Conservation (phyloP, 352 stramenopile species). For the Phytophthora megakarya region DNA sequence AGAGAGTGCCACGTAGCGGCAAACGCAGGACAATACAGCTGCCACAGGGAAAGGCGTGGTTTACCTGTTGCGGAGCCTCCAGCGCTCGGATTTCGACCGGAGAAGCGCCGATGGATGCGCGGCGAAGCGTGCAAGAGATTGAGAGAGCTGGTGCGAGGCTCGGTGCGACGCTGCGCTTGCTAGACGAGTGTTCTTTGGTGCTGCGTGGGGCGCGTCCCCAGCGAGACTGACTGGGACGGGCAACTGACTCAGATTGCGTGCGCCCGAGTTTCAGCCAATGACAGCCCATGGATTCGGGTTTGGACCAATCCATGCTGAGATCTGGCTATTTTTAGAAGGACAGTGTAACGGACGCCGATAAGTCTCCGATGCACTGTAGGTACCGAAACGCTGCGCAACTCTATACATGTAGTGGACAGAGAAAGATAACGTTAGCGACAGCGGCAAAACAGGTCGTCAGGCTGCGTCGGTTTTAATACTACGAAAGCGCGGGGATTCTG, state of each 20-base stretch:
- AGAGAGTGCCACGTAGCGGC: constrained; percentile 11
- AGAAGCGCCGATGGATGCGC: background rate
- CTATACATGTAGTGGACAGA: constrained; percentile 1
- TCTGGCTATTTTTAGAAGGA: constrained; percentile 21
- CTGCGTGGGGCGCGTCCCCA: constrained; percentile 18
- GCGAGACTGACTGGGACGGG: constrained; percentile 33
- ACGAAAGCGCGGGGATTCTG: no score
- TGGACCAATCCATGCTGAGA: constrained; percentile 10
- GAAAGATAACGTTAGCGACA: background rate
- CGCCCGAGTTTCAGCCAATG: constrained; percentile 17
- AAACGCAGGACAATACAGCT: constrained; percentile 31
- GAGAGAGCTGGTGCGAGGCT: background rate
- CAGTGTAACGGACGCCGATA: constrained; percentile 27
- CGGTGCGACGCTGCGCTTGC: background rate
- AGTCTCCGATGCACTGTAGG: constrained; percentile 7
- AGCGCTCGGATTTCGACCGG: constrained; percentile 11
- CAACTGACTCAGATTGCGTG: constrained; percentile 38
- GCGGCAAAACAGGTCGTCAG: background rate
- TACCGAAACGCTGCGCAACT: background rate
- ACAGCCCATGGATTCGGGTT: background rate
- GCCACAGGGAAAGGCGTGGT: constrained; percentile 28
- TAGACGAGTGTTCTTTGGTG: constrained; percentile 30
- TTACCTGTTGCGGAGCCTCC: constrained; percentile 5
- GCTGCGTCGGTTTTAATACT: no score
- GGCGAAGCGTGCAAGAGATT: background rate